Evolutionary conservation across 2,329 filamentous ascomycete genomes (phyloP), one percentile per base, ranked within the genome.

Genomic region (Aspergillus terreus): DNA sequence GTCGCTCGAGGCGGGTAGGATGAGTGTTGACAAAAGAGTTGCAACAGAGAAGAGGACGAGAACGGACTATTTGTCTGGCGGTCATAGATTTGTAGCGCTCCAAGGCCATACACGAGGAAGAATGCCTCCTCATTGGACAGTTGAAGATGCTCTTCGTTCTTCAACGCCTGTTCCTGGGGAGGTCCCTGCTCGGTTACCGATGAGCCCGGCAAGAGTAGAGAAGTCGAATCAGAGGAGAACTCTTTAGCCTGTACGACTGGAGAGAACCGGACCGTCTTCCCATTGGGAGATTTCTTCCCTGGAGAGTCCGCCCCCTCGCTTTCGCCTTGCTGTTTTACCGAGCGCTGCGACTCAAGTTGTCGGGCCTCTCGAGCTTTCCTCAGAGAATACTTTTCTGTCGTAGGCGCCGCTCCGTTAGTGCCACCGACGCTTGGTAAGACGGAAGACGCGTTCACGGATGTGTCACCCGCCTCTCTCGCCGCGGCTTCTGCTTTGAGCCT

Each of bases 101-200:
- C 92, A 1, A 99, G 77, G 0, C 81, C 87, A 66, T 95, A 97
- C 4, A 78, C 79, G 9, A 99, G 80, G 68, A 96, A 99, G 71
- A 97, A 95, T 0, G 91, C 86, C 71, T 99, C 94, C 69, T 96
- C 91, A 0, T 87, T 81, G 2, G 87, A 91, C 7, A 99, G 78
- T 67, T 97, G 94, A n/a, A 96, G 83, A 64, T 96, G 91, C 64
- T 99, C 94, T 72, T 87, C 71, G 74, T 83, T 74, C 50, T 76
- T 54, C 14, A 74, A 44, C 1, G 53, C 52, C 17, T 58, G 51
- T 33, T 71, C 62, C 25, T 64, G 62, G 6, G 56, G 49, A 19
- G 53, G 43, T n/a, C 62, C 57, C 4, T 51, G 49, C n/a, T n/a
- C 46, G 14, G 51, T 50, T 19, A 56, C 27, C 25, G 43, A 44